Conservation (phyloP, 345 rosid genomes). For the Syzygium aromaticum region DNA sequence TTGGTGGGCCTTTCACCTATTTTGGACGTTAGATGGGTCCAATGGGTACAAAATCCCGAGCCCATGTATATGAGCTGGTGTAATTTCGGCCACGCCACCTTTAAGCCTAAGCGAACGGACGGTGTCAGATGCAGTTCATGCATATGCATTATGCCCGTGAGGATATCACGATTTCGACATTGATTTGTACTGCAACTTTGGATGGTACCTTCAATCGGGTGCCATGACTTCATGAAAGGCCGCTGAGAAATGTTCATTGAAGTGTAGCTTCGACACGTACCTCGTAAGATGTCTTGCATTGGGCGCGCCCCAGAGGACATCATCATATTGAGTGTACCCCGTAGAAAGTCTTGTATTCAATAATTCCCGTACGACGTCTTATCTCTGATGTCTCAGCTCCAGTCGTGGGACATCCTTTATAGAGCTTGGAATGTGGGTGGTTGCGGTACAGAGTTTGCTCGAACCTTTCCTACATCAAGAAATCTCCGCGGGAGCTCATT, state of each 20-base stretch:
- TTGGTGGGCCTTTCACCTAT: background rate
- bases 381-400: too few relatives aligned
- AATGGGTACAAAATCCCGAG: background rate
- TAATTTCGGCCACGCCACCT: background rate
- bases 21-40: background rate
- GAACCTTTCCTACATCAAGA: background rate
- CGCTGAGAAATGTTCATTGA: fast-evolving
- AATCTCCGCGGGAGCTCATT: background rate
- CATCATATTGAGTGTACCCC: background rate
- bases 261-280: background rate
- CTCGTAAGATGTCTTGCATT: background rate
- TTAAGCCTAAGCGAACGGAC: background rate
- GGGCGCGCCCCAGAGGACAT: background rate
- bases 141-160: background rate
- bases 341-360: background rate
- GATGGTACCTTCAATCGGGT: background rate
- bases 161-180: background rate
- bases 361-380: too few relatives aligned
- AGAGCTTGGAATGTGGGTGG: background rate
- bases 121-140: background rate
- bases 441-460: background rate
- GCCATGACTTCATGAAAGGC: background rate
- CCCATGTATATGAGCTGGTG: background rate
- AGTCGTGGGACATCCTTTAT: background rate
- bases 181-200: background rate